Base-by-base conservation (phyloP, 1,284 basidiomycete species). In the Trametes versicolor region DNA sequence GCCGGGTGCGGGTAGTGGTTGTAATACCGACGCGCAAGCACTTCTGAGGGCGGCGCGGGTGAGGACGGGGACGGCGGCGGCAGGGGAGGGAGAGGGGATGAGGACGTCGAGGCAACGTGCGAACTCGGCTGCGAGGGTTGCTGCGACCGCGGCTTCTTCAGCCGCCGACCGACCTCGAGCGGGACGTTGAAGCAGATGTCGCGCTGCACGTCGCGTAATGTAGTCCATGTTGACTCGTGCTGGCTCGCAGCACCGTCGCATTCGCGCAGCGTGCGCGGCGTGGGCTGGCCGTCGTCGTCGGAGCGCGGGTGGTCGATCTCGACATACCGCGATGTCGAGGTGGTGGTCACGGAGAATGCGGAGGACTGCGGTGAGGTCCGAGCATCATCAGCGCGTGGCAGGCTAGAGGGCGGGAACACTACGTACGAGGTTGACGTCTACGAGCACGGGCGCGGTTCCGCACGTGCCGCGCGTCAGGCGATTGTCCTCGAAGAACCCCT, bases 311-410 rank as follows among this genome's bases (percentile, higher is more conserved):
- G 63, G 60, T 66, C 64, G 61, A 82, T 77, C 48, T 81, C 78
- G 56, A 85, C 73, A 65, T 82, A 83, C 60, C 80, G 78, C 27
- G 82, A 83, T 0, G 85, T 85, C 13, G 84, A 84, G 1, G 81
- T 83, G 6, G 84, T 85, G 41, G 84, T 82, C 23, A 80, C 79
- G 23, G 85, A 86, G 69, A 86, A 86, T 4, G 80, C 77, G 5
- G 85, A 86, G 61, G 72, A 76, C 85, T 85, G 53, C 21, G 48
- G 34, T 41, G 36, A 34, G 37, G 37, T 17, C 32, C 36, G 60
- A 21, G 23, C 23, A 58, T 60, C 50, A 67, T 25, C 25, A 49
- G 25, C 23, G 25, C 48, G 19, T 43, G 41, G 19, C 41, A n/a
- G 19, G 17, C 41, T 19, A n/a, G 21, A 13, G 29, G 10, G 13